phyloP scores from a whole-genome alignment of 169 alveolate species.

The Plasmodium coatneyi region DNA sequence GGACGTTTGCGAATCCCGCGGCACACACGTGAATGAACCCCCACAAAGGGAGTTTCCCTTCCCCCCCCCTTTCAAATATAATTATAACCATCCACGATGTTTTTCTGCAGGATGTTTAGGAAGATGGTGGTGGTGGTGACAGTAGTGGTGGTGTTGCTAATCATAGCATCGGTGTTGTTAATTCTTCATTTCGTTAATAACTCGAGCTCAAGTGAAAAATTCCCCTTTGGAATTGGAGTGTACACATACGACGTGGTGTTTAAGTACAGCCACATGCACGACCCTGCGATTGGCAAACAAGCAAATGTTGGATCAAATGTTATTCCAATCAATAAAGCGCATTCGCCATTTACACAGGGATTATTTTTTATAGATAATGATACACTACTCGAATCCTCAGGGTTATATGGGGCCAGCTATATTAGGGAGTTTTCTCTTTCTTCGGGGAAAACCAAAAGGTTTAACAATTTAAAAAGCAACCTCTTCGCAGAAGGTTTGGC shows the following conservation, averaged over 20 bases:
- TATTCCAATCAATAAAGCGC: not conserved
- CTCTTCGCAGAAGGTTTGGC: slow-evolving; percentile 81
- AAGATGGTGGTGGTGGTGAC: slow-evolving; percentile 19
- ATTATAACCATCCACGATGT: slow-evolving; percentile 23
- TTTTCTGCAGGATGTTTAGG: slow-evolving; percentile 10
- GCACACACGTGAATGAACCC: not conserved
- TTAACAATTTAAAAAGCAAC: slow-evolving; percentile 21
- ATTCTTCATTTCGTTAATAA: not conserved
- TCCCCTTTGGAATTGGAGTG: not conserved
- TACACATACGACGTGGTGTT: slow-evolving; percentile 38
- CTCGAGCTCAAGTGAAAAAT: not conserved
- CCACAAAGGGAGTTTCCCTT: not conserved
- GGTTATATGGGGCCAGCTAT: slow-evolving; percentile 63
- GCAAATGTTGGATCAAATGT: slow-evolving; percentile 1
- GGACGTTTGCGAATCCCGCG: not conserved
- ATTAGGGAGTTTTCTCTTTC: slow-evolving; percentile 65
- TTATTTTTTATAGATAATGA: slow-evolving; percentile 53
- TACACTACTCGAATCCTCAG: slow-evolving; percentile 75
- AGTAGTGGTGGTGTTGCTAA: not conserved
- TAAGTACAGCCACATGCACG: slow-evolving; percentile 57
- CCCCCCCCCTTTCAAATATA: not conserved
- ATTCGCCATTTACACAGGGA: slow-evolving; percentile 80
- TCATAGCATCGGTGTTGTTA: slow-evolving; percentile 25
- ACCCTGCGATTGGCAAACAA: slow-evolving; percentile 7
- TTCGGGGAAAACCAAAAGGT: slow-evolving; percentile 68